Percentiles rank a stretch among this genome's conserved stretches.
Evolutionary conservation across 805 yeast genomes (phyloP).

Genomic region (Yarrowia yakushimensis): DNA sequence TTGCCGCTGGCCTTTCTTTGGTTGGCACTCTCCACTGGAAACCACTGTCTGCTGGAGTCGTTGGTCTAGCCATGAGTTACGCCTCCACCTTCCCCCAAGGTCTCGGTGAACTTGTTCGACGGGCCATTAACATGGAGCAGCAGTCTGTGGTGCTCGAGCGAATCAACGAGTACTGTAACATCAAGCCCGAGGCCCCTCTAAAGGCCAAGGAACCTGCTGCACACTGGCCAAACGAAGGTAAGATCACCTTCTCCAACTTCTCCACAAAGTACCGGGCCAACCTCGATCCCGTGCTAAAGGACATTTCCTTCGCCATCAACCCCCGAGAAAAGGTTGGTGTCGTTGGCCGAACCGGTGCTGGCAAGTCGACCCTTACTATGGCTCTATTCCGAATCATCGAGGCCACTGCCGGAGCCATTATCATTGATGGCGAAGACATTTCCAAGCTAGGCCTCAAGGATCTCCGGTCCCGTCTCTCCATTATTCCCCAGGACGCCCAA

Average conservation of each 20-base stretch:
- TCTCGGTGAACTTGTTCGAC: slow-evolving; percentile 38
- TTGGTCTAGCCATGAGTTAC: slow-evolving; percentile 64
- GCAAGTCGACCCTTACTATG: slow-evolving; percentile 72
- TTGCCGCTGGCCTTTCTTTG: slow-evolving; percentile 28
- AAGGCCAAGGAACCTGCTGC: slow-evolving; percentile 20
- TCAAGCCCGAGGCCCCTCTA: slow-evolving; percentile 55
- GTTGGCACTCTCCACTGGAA: slow-evolving; percentile 21
- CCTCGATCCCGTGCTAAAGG: slow-evolving; percentile 62
- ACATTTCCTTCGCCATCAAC: slow-evolving; percentile 48
- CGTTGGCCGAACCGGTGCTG: slow-evolving; percentile 90
- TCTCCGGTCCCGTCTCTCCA: slow-evolving; percentile 65
- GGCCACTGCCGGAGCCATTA: slow-evolving; percentile 49
- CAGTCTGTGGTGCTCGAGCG: slow-evolving; percentile 65
- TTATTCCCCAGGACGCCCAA: slow-evolving; percentile 89
- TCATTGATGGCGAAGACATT: slow-evolving; percentile 69
- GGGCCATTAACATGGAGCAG: slow-evolving; percentile 35
- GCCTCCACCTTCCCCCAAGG: slow-evolving; percentile 52
- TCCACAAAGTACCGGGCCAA: slow-evolving; percentile 59
- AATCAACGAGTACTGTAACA: slow-evolving; percentile 53
- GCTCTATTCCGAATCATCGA: slow-evolving; percentile 69
- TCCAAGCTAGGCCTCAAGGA: slow-evolving; percentile 60
- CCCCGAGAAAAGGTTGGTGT: slow-evolving; percentile 73
- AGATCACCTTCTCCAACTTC: slow-evolving; percentile 55
- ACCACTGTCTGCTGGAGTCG: slow-evolving; percentile 39
- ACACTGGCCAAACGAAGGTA: slow-evolving; percentile 64